Evolutionary conservation across 805 yeast genomes (phyloP).

Genomic region (Saturnispora mendoncae): DNA sequence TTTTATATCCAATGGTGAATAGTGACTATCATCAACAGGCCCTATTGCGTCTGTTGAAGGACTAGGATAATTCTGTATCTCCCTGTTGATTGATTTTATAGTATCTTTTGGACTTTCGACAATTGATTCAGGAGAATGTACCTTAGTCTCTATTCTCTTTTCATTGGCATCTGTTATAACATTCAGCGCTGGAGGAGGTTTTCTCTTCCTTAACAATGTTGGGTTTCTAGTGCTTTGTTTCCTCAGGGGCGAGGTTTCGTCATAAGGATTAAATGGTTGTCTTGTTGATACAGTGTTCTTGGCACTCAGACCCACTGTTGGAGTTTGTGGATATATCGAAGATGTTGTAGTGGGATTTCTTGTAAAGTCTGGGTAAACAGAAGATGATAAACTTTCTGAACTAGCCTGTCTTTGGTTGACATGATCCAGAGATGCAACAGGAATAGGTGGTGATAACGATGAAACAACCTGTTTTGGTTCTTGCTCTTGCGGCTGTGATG

Average conservation of each 20-base stretch:
- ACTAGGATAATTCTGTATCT: background rate
- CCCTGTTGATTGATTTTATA: background rate
- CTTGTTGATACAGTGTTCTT: slow-evolving; percentile 2
- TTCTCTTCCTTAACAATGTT: slow-evolving; percentile 11
- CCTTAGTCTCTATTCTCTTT: slow-evolving; percentile 1
- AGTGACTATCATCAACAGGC: background rate
- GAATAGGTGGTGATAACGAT: too few species aligned
- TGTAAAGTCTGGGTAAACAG: slow-evolving; percentile 8
- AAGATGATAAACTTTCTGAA: slow-evolving; percentile 7
- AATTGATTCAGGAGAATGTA: background rate
- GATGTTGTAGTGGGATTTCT: slow-evolving; percentile 7
- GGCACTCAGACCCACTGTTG: background rate
- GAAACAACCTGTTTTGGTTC: too few species aligned
- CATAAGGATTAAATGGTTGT: background rate
- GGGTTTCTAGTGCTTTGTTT: slow-evolving; percentile 8
- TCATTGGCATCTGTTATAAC: background rate
- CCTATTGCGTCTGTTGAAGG: background rate
- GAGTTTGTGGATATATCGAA: background rate
- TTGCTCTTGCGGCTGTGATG: background rate
- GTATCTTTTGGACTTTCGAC: background rate
- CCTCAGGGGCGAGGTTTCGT: background rate
- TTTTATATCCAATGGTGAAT: background rate
- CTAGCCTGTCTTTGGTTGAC: slow-evolving; percentile 2
- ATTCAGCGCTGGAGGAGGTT: slow-evolving; percentile 9
- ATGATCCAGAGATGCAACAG: too few species aligned